Evolutionary conservation across 2,329 filamentous ascomycete genomes (phyloP).

Genomic region (Ophiostoma ulmi): DNA sequence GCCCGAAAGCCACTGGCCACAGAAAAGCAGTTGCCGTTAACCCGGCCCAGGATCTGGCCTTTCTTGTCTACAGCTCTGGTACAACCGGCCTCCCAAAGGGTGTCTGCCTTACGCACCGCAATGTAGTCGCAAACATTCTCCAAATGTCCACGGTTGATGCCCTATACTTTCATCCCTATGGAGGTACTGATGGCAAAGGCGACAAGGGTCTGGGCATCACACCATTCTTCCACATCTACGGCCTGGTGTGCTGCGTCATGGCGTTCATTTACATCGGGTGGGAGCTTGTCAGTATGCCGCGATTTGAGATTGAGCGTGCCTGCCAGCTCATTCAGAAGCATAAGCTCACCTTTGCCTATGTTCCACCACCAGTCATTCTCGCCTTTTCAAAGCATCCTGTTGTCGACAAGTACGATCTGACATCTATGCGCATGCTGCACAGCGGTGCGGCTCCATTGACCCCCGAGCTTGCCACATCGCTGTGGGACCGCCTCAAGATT

Average conservation of each 20-base stretch:
- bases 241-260: constrained; percentile 68
- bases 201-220: constrained; percentile 75
- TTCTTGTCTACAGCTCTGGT: constrained; percentile 82
- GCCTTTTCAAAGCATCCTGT: constrained; percentile 72
- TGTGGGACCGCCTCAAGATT: constrained; percentile 68
- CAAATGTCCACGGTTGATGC: constrained; percentile 53
- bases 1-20: constrained; percentile 53
- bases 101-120: constrained; percentile 77
- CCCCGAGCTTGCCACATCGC: constrained; percentile 68
- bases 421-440: constrained; percentile 74
- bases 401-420: constrained; percentile 76
- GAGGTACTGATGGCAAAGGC: constrained; percentile 54
- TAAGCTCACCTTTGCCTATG: constrained; percentile 70
- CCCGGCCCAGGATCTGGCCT: constrained; percentile 68
- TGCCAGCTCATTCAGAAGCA: constrained; percentile 71
- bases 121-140: constrained; percentile 70
- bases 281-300: constrained; percentile 64
- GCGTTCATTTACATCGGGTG: constrained; percentile 61
- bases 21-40: constrained; percentile 43
- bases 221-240: constrained; percentile 74
- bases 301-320: constrained; percentile 76
- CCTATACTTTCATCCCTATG: constrained; percentile 52
- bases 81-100: constrained; percentile 91
- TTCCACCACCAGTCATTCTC: constrained; percentile 80
- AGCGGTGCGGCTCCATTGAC: constrained; percentile 83